Evolutionary conservation across 441 rosid species (phyloP).

Genomic region (Jatropha podagrica): DNA sequence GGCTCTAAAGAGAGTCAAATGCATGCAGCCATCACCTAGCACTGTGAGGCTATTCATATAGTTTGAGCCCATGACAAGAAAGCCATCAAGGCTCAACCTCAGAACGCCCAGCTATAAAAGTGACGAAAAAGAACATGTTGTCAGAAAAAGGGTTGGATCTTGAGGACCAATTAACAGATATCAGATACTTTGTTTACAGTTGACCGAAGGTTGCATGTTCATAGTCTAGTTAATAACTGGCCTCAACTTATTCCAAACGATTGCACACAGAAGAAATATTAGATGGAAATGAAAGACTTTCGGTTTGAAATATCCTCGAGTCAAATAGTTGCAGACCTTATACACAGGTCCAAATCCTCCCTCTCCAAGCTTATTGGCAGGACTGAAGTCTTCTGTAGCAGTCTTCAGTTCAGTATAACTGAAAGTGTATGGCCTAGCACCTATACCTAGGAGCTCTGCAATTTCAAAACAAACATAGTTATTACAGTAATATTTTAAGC

Average conservation of each 20-base stretch:
- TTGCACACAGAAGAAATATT: background rate
- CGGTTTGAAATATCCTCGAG: background rate
- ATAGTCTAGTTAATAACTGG: background rate
- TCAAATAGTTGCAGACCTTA: conserved; percentile 20
- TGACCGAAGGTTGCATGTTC: too few relatives aligned
- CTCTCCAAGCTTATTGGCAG: conserved; percentile 32
- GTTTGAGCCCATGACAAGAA: too few relatives aligned
- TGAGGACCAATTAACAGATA: too few relatives aligned
- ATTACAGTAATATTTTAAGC: background rate
- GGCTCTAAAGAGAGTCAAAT: too few relatives aligned
- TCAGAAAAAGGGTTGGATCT: too few relatives aligned
- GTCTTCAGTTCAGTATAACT: conserved; percentile 53
- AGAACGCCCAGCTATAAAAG: too few relatives aligned
- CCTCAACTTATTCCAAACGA: background rate
- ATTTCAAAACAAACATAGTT: background rate
- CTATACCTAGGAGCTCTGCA: conserved; percentile 45
- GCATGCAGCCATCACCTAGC: too few relatives aligned
- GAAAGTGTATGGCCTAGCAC: conserved; percentile 60
- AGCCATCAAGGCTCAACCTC: too few relatives aligned
- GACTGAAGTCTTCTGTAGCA: conserved; percentile 52
- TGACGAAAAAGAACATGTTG: too few relatives aligned
- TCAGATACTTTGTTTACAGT: too few relatives aligned
- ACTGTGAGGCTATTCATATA: too few relatives aligned
- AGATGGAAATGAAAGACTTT: background rate
- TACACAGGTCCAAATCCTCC: conserved; percentile 37